phyloP scores from a whole-genome alignment of 192 early-diverging fungal species.

The Coemansia sp. region DNA sequence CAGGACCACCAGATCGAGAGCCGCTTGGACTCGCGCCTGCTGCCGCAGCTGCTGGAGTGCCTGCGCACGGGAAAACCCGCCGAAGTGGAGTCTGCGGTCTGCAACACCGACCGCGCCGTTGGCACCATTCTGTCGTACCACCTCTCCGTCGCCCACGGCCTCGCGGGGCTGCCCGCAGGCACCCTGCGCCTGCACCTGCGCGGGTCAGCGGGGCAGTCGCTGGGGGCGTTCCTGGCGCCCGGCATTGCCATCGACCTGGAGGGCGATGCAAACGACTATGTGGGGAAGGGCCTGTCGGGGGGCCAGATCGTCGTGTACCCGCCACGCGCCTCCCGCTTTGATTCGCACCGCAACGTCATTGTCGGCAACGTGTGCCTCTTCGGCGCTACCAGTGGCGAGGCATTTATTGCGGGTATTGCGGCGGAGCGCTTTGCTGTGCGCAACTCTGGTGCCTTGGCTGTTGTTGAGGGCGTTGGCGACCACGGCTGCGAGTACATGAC shows the following conservation, averaged over 20 bases:
- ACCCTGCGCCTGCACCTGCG: conserved; percentile 84
- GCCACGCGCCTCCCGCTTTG: conserved; percentile 76
- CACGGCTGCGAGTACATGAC: conserved; percentile 99
- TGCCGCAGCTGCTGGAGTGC: conserved; percentile 77
- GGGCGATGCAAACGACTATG: conserved; percentile 99
- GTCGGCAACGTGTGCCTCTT: conserved; percentile 98
- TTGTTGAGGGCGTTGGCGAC: conserved; percentile 96
- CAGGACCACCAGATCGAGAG: conserved; percentile 89
- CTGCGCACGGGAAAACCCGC: conserved; percentile 61
- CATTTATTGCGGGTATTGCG: conserved; percentile 91
- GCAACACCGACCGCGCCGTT: conserved; percentile 95
- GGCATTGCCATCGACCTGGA: conserved; percentile 92
- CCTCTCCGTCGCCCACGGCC: conserved; percentile 75
- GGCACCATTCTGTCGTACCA: conserved; percentile 93
- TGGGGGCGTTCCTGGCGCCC: conserved; percentile 90
- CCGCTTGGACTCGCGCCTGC: conserved; percentile 85
- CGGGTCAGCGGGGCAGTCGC: conserved; percentile 95
- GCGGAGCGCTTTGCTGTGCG: conserved; percentile 98
- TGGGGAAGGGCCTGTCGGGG: conserved; percentile 97
- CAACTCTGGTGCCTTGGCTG: conserved; percentile 96
- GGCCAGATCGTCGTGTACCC: conserved; percentile 89
- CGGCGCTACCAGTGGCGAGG: conserved; percentile 90
- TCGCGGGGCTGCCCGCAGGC: conserved; percentile 79
- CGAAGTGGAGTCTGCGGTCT: conserved; percentile 63
- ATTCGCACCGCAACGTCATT: conserved; percentile 86